Conservation (phyloP, 2,329 filamentous ascomycete species). For the Elsinoe necatrix region DNA sequence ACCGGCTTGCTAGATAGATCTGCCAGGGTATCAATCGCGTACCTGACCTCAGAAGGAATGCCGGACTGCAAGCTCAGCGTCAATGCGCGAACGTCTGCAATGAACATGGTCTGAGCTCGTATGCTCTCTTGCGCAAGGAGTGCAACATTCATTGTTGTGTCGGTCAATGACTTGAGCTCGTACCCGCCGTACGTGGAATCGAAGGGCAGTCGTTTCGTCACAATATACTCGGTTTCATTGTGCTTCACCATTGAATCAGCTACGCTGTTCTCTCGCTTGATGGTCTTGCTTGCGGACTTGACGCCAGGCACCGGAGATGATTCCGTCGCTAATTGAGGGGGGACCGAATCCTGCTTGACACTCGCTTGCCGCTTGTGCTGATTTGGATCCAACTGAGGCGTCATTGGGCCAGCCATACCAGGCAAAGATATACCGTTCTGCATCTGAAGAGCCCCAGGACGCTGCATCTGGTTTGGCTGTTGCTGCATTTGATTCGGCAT, state of each 20-base stretch:
- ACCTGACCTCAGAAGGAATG: constrained; percentile 77
- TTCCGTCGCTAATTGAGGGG: constrained; percentile 12
- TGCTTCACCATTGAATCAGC: constrained; percentile 8
- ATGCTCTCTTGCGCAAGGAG: constrained; percentile 68
- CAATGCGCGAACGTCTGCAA: constrained; percentile 82
- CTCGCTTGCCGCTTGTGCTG: constrained; percentile 27
- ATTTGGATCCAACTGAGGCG: constrained; percentile 34
- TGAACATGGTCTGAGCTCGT: constrained; percentile 65
- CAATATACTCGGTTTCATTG: constrained; percentile 16
- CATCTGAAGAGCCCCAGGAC: constrained; percentile 29
- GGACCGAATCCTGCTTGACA: constrained; percentile 17
- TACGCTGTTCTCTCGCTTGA: constrained; percentile 18
- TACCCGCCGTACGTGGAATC: constrained; percentile 54
- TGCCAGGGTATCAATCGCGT: constrained; percentile 77
- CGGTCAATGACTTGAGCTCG: constrained; percentile 55
- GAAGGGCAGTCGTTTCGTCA: constrained; percentile 20
- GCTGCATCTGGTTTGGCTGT: constrained; percentile 12
- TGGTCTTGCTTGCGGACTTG: constrained; percentile 14
- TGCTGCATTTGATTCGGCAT: constrained; percentile 15
- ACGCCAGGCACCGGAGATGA: constrained; percentile 16
- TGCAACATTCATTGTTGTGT: constrained; percentile 58
- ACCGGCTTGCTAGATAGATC: constrained; percentile 48
- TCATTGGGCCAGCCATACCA: constrained; percentile 20
- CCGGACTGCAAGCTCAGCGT: constrained; percentile 85
- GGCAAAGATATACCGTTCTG: constrained; percentile 34